Base-by-base conservation (phyloP, 2,329 filamentous ascomycete genomes). In the Sphaerostilbella broomeana region DNA sequence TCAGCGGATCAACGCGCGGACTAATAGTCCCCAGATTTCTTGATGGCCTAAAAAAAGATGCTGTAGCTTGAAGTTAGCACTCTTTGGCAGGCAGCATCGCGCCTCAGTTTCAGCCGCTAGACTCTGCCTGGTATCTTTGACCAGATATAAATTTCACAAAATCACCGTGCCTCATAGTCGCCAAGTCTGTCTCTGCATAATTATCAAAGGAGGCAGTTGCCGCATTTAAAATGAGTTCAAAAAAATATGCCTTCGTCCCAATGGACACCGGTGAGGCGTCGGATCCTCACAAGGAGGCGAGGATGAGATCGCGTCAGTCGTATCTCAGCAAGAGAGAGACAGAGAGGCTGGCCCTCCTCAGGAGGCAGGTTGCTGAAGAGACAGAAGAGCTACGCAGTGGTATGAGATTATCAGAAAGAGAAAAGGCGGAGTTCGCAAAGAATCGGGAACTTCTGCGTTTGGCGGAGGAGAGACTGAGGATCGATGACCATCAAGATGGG, bases 291-390 rank as follows among this genome's bases (percentile, higher is more conserved):
- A 67, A 64, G 7, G 61, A 63, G 9, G 62, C 63, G 13, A 76
- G 92, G 28, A 72, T 92, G 54, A 77, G 87, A 21, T 94, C 89
- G 3, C 78, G 92, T 45, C 89, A 95, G 56, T 83, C 92, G 49
- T 98, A 98, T 56, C 71, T 98, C 20, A 87, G 88, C 62, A 97
- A 98, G 68, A 77, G 92, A 47, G 89, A 95, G 58, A 71, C 83
- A 0, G 87, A 97, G 60, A 79, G 86, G 44, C 65, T 98, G 12
- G 86, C 86, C 0, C 65, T 98, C n/a, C 65, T 98, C 35, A 78
- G 89, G 21, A 86, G 85, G 54, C 90, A 97, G 56, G 92, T 98
- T 2, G 79, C 79, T 0, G 90, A 97, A 51, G 92, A 98, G 59
- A 81, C 81, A 1, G 79, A 82, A 16, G 89, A 95, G 58, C 62